Percentiles rank a stretch among this genome's conserved stretches.
These are phyloP conservation scores for Cupressus sempervirens DNA, from an alignment of 75 land plant genomes.

Conservation along the genomic window DNA sequence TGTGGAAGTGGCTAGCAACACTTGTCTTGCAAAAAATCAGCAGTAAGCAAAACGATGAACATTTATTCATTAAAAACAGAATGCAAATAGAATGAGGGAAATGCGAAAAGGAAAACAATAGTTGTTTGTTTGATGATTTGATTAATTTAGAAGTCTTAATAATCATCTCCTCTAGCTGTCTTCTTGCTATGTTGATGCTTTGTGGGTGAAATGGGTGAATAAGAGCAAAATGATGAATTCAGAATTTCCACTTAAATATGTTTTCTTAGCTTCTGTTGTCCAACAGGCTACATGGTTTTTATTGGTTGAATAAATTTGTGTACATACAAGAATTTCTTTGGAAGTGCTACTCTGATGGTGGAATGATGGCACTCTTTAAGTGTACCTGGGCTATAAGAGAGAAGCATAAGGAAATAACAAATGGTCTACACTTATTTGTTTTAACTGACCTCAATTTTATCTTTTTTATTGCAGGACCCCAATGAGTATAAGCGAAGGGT, in stretches of 20 bases:
- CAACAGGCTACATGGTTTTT: background rate
- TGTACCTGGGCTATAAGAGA: background rate
- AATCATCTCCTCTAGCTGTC: too few relatives aligned
- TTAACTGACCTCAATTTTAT: background rate
- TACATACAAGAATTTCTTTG: background rate
- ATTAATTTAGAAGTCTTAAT: too few relatives aligned
- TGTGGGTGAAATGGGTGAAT: too few relatives aligned
- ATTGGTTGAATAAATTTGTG: background rate
- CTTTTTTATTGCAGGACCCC: slow-evolving; percentile 26
- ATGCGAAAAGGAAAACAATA: too few relatives aligned
- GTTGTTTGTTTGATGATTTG: too few relatives aligned
- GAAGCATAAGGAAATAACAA: background rate
- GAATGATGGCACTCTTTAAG: background rate
- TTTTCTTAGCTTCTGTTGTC: background rate
- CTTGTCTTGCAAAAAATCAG: too few relatives aligned
- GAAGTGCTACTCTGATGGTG: background rate
- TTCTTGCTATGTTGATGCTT: too few relatives aligned
- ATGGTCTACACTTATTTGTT: background rate
- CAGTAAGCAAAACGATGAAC: too few relatives aligned
- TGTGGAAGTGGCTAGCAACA: too few relatives aligned
- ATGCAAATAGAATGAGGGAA: too few relatives aligned
- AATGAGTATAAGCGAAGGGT: slow-evolving; percentile 48
- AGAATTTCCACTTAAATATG: background rate
- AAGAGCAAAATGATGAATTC: too few relatives aligned
- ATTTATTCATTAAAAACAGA: too few relatives aligned